Base-by-base conservation (phyloP, 306 rosid species). In the Canavalia ensiformis region DNA sequence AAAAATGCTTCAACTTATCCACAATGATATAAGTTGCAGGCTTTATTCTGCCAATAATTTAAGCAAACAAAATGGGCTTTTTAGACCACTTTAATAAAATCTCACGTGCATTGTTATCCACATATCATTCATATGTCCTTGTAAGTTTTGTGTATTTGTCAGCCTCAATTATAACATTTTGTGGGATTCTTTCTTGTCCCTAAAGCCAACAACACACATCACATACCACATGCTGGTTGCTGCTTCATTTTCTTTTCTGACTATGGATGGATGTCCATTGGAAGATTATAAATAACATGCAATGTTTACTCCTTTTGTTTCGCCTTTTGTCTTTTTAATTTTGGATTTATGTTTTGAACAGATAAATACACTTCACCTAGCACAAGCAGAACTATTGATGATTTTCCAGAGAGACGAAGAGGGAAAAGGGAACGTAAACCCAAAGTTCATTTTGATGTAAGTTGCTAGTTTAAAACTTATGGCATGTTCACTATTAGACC, bases 351-450 rank as follows among this genome's bases (percentile, higher is more conserved):
- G 74, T 44, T 59, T 78, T 77, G 67, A 83, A 72, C 85, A 90
- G 97, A 88, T 73, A 92, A 90, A 83, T 84, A 83, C 63, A 71
- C 91, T 65, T 83, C 91, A 28, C 83, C 92, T 9, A 84, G 80
- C 78, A 87, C 91, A 37, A 90, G 92, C 84, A 81, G 85, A 85
- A 77, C 82, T 33, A 81, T 65, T 30, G 86, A 87, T 54, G 86
- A 77, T 76, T 45, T 73, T 72, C 73, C 81, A 71, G 94, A 84
- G 72, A 87, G 82, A 68, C 72, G 92, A 71, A 86, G 94, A 52
- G 97, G 94, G 44, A 90, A 86, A 69, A 88, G 97, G 86, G 86
- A 88, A 75, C 88, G 94, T 7, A 92, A 86, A 81, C 94, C 86
- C 74, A 92, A 83, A 81, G 81, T 44, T 78, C 97, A 86, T 75